Base-by-base conservation (phyloP, 495 filamentous ascomycete species). In the Annulohypoxylon nitens region DNA sequence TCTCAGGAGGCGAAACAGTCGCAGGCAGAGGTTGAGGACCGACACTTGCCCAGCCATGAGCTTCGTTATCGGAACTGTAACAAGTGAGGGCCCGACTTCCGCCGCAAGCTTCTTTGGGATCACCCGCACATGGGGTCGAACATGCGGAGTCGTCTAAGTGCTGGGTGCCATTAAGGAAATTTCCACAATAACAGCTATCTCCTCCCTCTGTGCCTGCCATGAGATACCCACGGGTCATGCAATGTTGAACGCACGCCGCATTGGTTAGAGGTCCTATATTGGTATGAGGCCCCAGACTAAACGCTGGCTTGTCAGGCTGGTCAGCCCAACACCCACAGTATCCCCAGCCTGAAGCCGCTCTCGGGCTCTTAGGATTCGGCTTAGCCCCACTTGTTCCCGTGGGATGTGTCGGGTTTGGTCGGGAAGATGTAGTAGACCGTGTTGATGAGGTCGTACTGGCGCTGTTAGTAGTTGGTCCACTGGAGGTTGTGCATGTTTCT, bases 141-240 rank as follows among this genome's bases (percentile, higher is more conserved):
- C 86, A 88, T 55, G 69, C 61, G 3, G 55, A 73, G 5, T 85
- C 85, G 48, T 78, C 82, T n/a, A 85, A 59, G 66, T 80, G 76
- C 68, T 78, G 76, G 33, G 76, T 78, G 36, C 72, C 75, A 10
- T 67, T 76, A 34, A 87, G 73, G 18, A 67, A 67, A 71, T 88
- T 88, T 37, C 87, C 89, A 77, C 90, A 92, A 78, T 87, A 91
- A 80, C 90, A 92, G 75, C 90, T 85, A 51, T 84, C 85, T 61
- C 84, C 88, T 64, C 90, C 91, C 78, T 93, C 89, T 18, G 90
- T 85, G 45, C 91, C 91, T 57, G 87, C 87, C 75, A 87, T 86
- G 70, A 59, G 77, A 75, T 80, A 90, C 64, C 86, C 85, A 68
- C 76, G 79, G 63, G 69, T 70, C 20, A 81, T 78, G 81, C 89